Evolutionary conservation across 78 protist genomes (phyloP), one percentile per base, ranked within the genome.

Genomic region (Abeoforma whisleri): DNA sequence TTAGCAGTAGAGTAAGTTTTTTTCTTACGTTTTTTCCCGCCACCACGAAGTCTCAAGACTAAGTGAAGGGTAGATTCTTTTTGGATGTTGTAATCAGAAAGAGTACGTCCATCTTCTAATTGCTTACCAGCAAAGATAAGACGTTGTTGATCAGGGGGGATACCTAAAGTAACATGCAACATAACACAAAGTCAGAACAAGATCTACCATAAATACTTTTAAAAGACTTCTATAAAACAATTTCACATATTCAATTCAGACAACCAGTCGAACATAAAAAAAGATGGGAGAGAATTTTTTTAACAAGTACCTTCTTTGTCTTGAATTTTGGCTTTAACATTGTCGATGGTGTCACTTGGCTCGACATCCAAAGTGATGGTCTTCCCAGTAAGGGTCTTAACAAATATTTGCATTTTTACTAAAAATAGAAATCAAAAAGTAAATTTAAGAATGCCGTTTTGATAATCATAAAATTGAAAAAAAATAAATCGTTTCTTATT

Each of bases 111-210:
- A 36, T 96, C 99, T 84, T 98, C 99, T 85, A 98, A 94, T 85
- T 97, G 99, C 91, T 95, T 96, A 81, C 99, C 99, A 39, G 98
- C 99, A 76, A 96, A 98, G 87, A 96, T 98, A 38, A 98, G 92
- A 32, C 99, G 80, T 91, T 98, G 99, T 84, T 96, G 98, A 73
- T 98, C 99, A 31, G 98, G 98, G 80, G 99, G 99, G 76, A 97
- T 96, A 36, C 99, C 99, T 28, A 30, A 76, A 48, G 12, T 12
- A 48, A 48, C 5, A 48, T 5, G 5, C 62, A 48, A 19, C 12
- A 48, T 5, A 48, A 48, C 12, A 48, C 62, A 48, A 48, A 19
- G 62, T 19, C 62, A 48, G 12, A 48, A 48, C 5, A 48, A 48
- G 62, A 48, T 48, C 5, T 48, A 48, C 5, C 62, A 48, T 12